Evolutionary conservation across 805 yeast species (phyloP), one percentile per base, ranked within the genome.

Genomic region (Lipomyces japonicus): DNA sequence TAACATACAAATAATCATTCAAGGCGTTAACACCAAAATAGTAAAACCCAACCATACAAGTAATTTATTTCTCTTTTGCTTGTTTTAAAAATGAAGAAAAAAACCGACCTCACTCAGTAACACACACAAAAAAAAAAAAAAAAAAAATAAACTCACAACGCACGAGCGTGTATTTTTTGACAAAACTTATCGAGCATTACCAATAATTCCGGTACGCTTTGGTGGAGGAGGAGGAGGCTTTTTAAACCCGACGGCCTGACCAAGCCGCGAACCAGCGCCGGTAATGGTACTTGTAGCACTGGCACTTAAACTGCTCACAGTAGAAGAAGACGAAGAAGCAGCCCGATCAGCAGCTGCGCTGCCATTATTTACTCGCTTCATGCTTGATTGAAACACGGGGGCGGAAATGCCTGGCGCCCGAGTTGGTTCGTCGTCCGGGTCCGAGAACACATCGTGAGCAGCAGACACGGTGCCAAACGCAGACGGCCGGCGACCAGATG

Each of bases 201-300:
- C 55, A 23, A 53, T 53, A 23, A 45, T 35, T 18, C 57, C 55
- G n/a, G 48, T 40, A 3, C 58, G 48, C 26, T 54, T 54, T 22
- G 58, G 58, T 12, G 58, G 58, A 1, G 58, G 58, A 10, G 58
- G 57, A 12, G 58, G 57, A 2, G 56, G 45, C 40, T 51, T 51
- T 44, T 54, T 54, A 14, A 44, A 21, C 7, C 51, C 48, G 12
- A 47, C 45, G 3, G 45, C 51, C 7, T 42, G 10, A 28, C 37
- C 41, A n/a, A 50, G 24, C 26, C 50, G 37, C 16, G 49, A 50
- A 22, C 28, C 35, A 10, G 25, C 31, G 19, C 42, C 42, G 16
- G 26, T 42, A 19, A 34, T 34, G 16, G 37, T 34, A 19, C 37
- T 34, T 6, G 37, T 34, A 34, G 37, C 37, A 6, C 19, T 12